Evolutionary conservation across 1,284 basidiomycete genomes (phyloP), one percentile per base, ranked within the genome.

Genomic region (Moesziomyces parantarcticus): DNA sequence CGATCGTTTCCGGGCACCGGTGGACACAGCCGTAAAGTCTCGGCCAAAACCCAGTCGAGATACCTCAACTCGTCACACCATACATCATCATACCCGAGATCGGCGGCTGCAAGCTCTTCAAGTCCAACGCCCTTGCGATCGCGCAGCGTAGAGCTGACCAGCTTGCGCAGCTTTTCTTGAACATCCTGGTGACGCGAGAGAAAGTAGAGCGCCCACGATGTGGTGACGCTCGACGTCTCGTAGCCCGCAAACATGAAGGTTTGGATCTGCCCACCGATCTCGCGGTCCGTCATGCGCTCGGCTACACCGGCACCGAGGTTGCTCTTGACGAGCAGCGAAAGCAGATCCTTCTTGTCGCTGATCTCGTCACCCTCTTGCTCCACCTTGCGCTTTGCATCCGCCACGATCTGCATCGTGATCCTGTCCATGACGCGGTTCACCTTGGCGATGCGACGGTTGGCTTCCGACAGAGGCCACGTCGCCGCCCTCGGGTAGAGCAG

Each of bases 191-290:
- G 84, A 64, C 87, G 86, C 0, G 92, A 89, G 41, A 94, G 87
- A 14, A 92, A 86, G 60, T 88, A 85, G 23, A 94, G 84, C 2
- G 89, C 89, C 92, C 92, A 94, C 0, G 91, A 90, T 49, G 92
- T 85, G 11, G 89, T 87, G 26, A 93, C 88, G 2, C 91, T 91
- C 13, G 90, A 91, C 0, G 92, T 92, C 78, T 94, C 92, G 25
- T 91, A 91, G 13, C 92, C 92, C 16, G 91, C 92, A n/a, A 88
- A 87, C 48, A 93, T 87, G 81, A 93, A 91, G 0, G 90, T 92
- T 9, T 89, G 89, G 66, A 93, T 91, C 82, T 92, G 91, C 60
- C 88, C 90, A 25, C 90, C 85, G 3, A 91, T 88, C 77, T 93
- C 91, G 16, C 87, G 85, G 44, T 89, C 87, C 9, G 88, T 87